Conservation (phyloP, 2,329 filamentous ascomycete genomes). For the Arachnopeziza araneosa region DNA sequence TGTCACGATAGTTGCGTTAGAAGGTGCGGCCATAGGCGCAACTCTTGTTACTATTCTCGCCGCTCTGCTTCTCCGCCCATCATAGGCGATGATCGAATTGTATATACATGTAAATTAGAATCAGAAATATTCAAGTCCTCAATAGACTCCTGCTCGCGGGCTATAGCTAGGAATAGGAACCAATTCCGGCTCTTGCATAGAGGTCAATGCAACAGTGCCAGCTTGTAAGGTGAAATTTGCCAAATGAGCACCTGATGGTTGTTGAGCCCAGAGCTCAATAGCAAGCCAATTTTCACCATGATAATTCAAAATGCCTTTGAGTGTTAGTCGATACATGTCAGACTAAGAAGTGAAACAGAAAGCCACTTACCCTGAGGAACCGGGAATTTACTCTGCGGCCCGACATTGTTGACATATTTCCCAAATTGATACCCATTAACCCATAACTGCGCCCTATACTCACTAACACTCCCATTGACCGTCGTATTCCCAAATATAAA, state of each 20-base stretch:
- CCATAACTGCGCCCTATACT: conserved; percentile 59
- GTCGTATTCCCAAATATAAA: conserved; percentile 51
- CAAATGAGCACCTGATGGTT: conserved; percentile 23
- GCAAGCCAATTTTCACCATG: conserved; percentile 64
- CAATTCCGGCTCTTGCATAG: conserved; percentile 19
- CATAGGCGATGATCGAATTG: conserved; percentile 11
- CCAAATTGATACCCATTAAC: conserved; percentile 75
- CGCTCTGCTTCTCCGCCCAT: conserved; percentile 25
- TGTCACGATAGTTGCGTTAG: conserved; percentile 61
- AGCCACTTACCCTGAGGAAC: conserved; percentile 60
- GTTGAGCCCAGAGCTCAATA: conserved; percentile 59
- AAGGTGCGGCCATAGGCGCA: conserved; percentile 63
- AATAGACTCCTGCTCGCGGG: conserved; percentile 27
- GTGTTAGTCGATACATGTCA: not conserved
- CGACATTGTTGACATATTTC: conserved; percentile 65
- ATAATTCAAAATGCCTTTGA: conserved; percentile 62
- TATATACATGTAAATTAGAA: conserved; percentile 15
- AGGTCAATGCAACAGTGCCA: conserved; percentile 22
- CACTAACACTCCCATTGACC: conserved; percentile 22
- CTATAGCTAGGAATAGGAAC: conserved; percentile 23
- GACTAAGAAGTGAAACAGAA: not conserved
- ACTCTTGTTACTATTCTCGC: conserved; percentile 44
- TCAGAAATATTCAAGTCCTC: conserved; percentile 15
- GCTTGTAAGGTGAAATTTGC: conserved; percentile 22
- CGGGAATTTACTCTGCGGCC: conserved; percentile 65